A percentile compares a stretch with the other conserved stretches of the same genome.
These are phyloP conservation scores for Piloderma croceum DNA, from an alignment of 768 basidiomycete genomes.

Conservation along the genomic window DNA sequence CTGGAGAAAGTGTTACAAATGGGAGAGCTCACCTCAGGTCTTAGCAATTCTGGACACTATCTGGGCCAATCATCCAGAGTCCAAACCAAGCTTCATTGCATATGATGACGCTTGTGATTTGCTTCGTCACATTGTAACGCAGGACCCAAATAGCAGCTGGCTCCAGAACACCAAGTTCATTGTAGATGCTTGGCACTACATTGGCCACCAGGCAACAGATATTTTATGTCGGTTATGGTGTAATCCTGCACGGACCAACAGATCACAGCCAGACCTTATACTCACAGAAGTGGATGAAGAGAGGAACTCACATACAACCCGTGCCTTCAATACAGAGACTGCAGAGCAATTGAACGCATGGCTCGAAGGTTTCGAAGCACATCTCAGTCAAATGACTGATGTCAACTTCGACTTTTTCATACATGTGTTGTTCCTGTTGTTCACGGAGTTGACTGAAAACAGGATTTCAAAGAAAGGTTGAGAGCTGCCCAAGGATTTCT, in stretches of 20 bases:
- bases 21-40: conserved; percentile 11
- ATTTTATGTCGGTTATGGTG: conserved; percentile 16
- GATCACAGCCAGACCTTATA: conserved; percentile 17
- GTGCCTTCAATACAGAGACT: background rate
- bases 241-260: conserved; percentile 19
- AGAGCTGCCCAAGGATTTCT: conserved; percentile 6
- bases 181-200: conserved; percentile 13
- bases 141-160: conserved; percentile 7
- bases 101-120: conserved; percentile 16
- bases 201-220: conserved; percentile 7
- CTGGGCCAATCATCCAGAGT: conserved; percentile 3
- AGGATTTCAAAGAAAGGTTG: conserved; percentile 5
- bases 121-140: conserved; percentile 8
- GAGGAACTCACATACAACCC: background rate
- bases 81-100: conserved; percentile 9
- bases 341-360: background rate
- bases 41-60: conserved; percentile 6
- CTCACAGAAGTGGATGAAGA: background rate
- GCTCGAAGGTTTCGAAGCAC: background rate
- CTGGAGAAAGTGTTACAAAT: conserved; percentile 15
- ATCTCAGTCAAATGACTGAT: background rate
- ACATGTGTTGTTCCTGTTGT: background rate
- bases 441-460: background rate
- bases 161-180: conserved; percentile 9
- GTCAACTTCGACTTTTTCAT: background rate